Evolutionary conservation across 2,329 filamentous ascomycete genomes (phyloP), one percentile per base, ranked within the genome.

Genomic region (Fusarium cicatricum): DNA sequence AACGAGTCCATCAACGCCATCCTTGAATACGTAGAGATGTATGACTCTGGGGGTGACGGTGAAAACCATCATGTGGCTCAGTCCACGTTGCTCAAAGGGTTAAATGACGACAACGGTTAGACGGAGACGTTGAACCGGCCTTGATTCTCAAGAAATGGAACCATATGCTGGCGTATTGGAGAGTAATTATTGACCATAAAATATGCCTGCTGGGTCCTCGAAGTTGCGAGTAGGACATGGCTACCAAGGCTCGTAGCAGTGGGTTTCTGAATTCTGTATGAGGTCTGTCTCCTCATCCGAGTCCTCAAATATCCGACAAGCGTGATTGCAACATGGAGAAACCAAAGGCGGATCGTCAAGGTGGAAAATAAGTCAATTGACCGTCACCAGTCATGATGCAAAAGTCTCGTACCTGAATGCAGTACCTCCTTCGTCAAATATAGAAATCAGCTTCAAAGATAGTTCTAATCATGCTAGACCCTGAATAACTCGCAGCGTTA

Each of bases 1-100:
- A 4, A n/a, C 14, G 26, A 39, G 8, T 33, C 34, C 41, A 34
- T 26, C 11, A 36, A 28, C 40, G 16, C 45, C 40, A n/a, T 31
- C 9, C 9, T 34, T 29, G 23, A 12, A 26, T n/a, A 36, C 15
- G 19, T 8, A 19, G n/a, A 44, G 19, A 15, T 1, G 23, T 23
- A 23, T 44, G 28, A 23, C 26, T 39, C 26, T 31, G 51, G 49
- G 26, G 32, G 60, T 34, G 23, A 15, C 21, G 16, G 7, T 11
- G 11, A 5, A 16, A 32, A 10, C 12, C 40, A 4, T 9, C 38
- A 23, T 46, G 11, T 33, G 29, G 11, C 12, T 28, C 19, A 47
- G 26, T 15, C 6, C 28, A 45, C 17, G 31, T 15, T 26, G 6
- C 17, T 28, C 23, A 43, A 55, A 51, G n/a, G 36, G 55, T 51